Conservation (phyloP, 2,329 filamentous ascomycete species). For the Neopestalotiopsis clavispora region DNA sequence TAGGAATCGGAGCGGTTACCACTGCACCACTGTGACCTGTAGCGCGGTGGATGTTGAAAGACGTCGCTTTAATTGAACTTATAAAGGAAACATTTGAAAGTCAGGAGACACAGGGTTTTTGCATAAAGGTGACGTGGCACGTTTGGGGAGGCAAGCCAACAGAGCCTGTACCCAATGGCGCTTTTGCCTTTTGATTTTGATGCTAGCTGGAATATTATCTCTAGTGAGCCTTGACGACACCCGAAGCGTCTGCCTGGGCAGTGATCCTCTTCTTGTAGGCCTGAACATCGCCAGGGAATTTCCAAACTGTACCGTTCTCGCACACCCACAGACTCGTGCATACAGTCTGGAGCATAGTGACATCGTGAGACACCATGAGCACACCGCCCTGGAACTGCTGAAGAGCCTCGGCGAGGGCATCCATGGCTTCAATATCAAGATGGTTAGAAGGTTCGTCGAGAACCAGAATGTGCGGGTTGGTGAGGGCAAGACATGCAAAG, state of each 20-base stretch:
- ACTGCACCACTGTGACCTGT: background rate
- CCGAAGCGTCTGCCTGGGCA: slow-evolving; percentile 84
- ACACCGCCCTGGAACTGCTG: slow-evolving; percentile 91
- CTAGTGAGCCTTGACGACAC: slow-evolving; percentile 76
- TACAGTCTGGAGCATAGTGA: slow-evolving; percentile 97
- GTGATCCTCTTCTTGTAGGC: slow-evolving; percentile 97
- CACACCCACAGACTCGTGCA: slow-evolving; percentile 97
- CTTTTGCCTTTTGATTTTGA: background rate
- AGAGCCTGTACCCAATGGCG: too few relatives aligned
- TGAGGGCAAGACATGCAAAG: slow-evolving; percentile 93
- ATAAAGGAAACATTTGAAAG: too few relatives aligned
- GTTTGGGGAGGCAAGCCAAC: too few relatives aligned
- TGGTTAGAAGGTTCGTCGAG: slow-evolving; percentile 99
- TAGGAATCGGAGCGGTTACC: too few relatives aligned
- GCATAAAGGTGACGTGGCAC: too few relatives aligned
- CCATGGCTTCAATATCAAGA: slow-evolving; percentile 99
- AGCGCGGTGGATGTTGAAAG: background rate
- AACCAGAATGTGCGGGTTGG: slow-evolving; percentile 95
- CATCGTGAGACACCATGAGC: slow-evolving; percentile 98
- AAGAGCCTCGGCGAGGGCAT: slow-evolving; percentile 85
- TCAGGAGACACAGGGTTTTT: too few relatives aligned
- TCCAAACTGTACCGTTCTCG: slow-evolving; percentile 90
- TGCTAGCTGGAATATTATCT: background rate
- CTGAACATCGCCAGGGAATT: slow-evolving; percentile 94
- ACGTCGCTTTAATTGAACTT: too few relatives aligned